Evolutionary conservation across 2,329 filamentous ascomycete genomes (phyloP), one percentile per base, ranked within the genome.

Genomic region (Fusarium sp.): DNA sequence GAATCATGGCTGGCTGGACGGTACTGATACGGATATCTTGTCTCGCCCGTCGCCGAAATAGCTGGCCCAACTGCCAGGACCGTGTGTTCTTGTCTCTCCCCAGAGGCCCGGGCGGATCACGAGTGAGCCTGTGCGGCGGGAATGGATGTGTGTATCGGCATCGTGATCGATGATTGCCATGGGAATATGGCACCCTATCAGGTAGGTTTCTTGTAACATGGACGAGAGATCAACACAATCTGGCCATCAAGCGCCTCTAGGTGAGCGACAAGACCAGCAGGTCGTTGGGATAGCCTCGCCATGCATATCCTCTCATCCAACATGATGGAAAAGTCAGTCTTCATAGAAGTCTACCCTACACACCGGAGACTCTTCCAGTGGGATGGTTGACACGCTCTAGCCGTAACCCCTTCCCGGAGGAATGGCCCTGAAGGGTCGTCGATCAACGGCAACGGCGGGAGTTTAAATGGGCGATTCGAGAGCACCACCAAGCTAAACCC

Each of bases 361-460:
- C 54, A 13, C 9, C 9, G 4, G 36, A 13, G 14, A 27, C 31
- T 11, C 4, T 51, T 23, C 49, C 6, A 51, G 16, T 8, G 49
- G 13, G 27, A 51, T 20, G 16, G 42, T 49, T 27, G 27, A 51
- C n/a, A 29, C 7, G 9, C 18, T 34, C 53, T 14, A 46, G 40
- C 20, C 20, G 36, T 27, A 33, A 10, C 49, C 33, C 57, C 55
- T 34, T 18, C 14, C 59, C 42, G 42, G 20, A 27, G 42, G 42
- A 16, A 13, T 6, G 40, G 40, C 56, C 53, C 31, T 20, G 23
- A 53, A 49, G 40, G 64, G 46, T 34, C 49, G 64, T 54, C 44
- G 50, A 60, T 67, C 58, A 56, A 66, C 64, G 71, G 71, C 53
- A 70, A 62, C 16, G 38, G 68, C 65, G 70, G 71, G 63, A 72